These are phyloP conservation scores for Sarocladium brachiariae DNA, from an alignment of 2,329 filamentous ascomycete species.

Conservation along the genomic window DNA sequence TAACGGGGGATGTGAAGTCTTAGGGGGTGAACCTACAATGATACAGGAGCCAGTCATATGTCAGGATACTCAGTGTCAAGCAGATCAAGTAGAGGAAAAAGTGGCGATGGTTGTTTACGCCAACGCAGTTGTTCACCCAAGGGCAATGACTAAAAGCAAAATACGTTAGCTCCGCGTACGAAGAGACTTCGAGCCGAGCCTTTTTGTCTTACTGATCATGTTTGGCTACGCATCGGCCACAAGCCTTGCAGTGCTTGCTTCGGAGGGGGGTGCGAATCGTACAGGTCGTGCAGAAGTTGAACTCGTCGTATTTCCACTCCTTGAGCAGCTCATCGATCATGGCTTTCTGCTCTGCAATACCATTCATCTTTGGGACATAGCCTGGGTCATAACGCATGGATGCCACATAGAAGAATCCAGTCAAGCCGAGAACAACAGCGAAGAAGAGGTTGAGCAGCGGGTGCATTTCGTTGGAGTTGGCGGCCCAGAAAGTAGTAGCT, in stretches of 20 bases:
- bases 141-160: slow-evolving; percentile 69
- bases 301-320: slow-evolving; percentile 84
- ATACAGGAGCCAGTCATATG: slow-evolving; percentile 66
- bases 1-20: not conserved
- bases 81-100: slow-evolving; percentile 86
- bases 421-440: slow-evolving; percentile 54
- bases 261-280: slow-evolving; percentile 90
- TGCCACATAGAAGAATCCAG: slow-evolving; percentile 77
- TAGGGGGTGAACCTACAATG: slow-evolving; percentile 52
- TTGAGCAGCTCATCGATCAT: slow-evolving; percentile 82
- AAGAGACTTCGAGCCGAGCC: no score
- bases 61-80: slow-evolving; percentile 67
- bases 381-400: slow-evolving; percentile 88
- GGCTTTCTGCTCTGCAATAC: slow-evolving; percentile 81
- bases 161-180: not conserved
- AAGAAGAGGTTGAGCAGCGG: slow-evolving; percentile 78
- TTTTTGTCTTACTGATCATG: slow-evolving; percentile 97
- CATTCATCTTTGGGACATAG: slow-evolving; percentile 83
- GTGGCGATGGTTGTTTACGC: slow-evolving; percentile 90
- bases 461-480: slow-evolving; percentile 31
- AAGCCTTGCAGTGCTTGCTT: slow-evolving; percentile 92
- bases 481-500: slow-evolving; percentile 22
- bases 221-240: slow-evolving; percentile 87
- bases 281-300: slow-evolving; percentile 88
- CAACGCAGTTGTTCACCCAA: slow-evolving; percentile 96